phyloP scores from a whole-genome alignment of 345 rosid species.

The Arabidopsis arenosa region DNA sequence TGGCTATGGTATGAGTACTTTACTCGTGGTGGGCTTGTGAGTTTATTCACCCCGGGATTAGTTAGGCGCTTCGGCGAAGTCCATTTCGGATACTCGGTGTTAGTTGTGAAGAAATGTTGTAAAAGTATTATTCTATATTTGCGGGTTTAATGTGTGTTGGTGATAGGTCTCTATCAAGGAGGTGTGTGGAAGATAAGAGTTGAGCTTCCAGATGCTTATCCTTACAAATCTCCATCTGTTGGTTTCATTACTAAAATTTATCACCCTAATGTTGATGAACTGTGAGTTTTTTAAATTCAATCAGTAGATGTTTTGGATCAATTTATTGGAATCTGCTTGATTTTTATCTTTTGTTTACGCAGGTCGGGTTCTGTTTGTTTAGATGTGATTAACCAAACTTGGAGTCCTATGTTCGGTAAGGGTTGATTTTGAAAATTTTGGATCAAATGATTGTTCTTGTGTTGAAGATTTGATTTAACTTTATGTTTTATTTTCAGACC shows the following conservation, averaged over 20 bases:
- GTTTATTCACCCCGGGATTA: not conserved
- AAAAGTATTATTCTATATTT: not conserved
- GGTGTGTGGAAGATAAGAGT: conserved; percentile 98
- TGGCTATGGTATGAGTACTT: not conserved
- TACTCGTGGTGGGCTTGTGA: not conserved
- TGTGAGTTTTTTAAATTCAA: conserved; percentile 55
- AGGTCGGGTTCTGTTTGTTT: conserved; percentile 98
- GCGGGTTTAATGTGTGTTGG: not conserved
- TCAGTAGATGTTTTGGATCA: not conserved
- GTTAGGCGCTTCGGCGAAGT: not conserved
- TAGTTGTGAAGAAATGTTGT: not conserved
- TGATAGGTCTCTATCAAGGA: conserved; percentile 85
- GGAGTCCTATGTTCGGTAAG: conserved; percentile 99
- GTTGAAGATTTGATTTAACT: conserved; percentile 8
- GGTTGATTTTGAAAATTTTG: not conserved
- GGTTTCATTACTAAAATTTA: conserved; percentile 94
- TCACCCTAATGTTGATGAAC: conserved; percentile 99
- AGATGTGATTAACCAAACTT: conserved; percentile 96
- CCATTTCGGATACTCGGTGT: not conserved
- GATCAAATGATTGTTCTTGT: not conserved
- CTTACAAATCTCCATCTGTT: conserved; percentile 96
- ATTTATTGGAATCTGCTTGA: not conserved
- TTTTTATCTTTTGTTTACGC: conserved; percentile 39
- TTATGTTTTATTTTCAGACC: conserved; percentile 56
- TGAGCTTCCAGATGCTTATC: conserved; percentile 98